These are phyloP conservation scores for Cyclocybe aegerita DNA, from an alignment of 768 basidiomycete genomes.

Conservation along the genomic window DNA sequence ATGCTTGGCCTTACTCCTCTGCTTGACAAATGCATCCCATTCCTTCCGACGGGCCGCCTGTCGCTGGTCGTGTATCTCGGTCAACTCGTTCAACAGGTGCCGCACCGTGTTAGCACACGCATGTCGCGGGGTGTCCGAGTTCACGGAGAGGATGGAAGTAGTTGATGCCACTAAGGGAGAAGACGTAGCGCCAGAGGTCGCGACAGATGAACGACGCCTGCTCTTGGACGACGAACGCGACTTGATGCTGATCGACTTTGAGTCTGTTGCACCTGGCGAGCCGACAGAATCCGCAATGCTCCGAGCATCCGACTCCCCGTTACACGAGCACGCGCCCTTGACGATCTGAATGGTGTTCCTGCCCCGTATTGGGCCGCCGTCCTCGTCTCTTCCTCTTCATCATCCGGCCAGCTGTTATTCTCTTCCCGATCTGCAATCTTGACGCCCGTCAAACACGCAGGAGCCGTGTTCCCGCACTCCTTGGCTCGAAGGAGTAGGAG, in stretches of 20 bases:
- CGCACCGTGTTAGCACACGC: conserved; percentile 76
- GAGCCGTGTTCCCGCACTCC: conserved; percentile 73
- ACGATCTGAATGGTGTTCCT: conserved; percentile 43
- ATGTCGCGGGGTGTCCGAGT: conserved; percentile 65
- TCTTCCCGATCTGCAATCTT: conserved; percentile 85
- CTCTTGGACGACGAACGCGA: conserved; percentile 55
- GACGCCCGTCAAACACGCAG: conserved; percentile 83
- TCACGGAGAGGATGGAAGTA: conserved; percentile 60
- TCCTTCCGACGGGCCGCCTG: conserved; percentile 69
- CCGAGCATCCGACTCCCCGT: conserved; percentile 29
- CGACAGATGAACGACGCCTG: conserved; percentile 44
- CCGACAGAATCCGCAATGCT: conserved; percentile 10
- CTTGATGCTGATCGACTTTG: conserved; percentile 31
- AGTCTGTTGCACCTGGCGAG: conserved; percentile 10
- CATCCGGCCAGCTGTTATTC: conserved; percentile 75
- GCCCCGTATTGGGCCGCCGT: conserved; percentile 5
- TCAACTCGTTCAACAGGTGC: conserved; percentile 71
- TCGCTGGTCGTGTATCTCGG: conserved; percentile 77
- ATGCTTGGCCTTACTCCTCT: conserved; percentile 51
- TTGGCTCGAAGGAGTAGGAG: conserved; percentile 71
- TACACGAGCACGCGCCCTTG: conserved; percentile 45
- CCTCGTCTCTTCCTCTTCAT: conserved; percentile 40
- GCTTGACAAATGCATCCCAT: conserved; percentile 88
- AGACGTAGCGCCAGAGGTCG: conserved; percentile 20
- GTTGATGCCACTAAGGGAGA: conserved; percentile 29